Evolutionary conservation across 108 stramenopile species (phyloP), one percentile per base, ranked within the genome.

Genomic region (Parietichytrium sp.): DNA sequence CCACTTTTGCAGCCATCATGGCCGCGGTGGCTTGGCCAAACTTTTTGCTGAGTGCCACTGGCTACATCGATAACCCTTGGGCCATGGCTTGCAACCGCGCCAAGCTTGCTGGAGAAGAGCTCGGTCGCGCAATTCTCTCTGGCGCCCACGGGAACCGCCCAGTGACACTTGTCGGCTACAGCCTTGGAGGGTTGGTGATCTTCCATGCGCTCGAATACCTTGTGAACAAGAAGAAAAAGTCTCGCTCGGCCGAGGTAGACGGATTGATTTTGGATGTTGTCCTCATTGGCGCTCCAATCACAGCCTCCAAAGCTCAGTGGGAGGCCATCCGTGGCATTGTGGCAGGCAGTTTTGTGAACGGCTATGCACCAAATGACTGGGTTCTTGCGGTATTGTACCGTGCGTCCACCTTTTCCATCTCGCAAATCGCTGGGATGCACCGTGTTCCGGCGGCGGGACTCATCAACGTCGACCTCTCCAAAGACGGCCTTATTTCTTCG

Each of bases 121-220:
- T 98, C 33, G 97, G 96, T 7, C 89, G 89, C 52, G 92, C 91
- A n/a, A 82, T 97, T 8, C 85, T 95, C 13, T 89, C 91, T 53
- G 91, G 93, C 47, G 48, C 55, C 6, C 82, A 85, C 15, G 97
- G 97, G 2, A 90, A 90, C 31, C 88, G 96, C 29, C 97, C 97
- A 30, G 95, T 97, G 6, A 93, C 93, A 3, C 87, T 98, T 33
- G 84, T 96, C 20, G 97, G 97, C 31, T 98, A 91, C 82, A 94
- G 93, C 0, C 94, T 98, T 91, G 97, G 97, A 33, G 97, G 95
- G 1, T 84, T 96, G 79, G 92, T 93, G 29, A 93, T 98, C 47
- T 96, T 97, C 82, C 84, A 92, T 4, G 96, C 95, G 61, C 83
- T 97, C 79, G 94, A 96, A 83, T 93, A 95, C 55, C 82, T 98